phyloP scores from a whole-genome alignment of 139 green algal species.

The Deuterostichococcus epilithicus region DNA sequence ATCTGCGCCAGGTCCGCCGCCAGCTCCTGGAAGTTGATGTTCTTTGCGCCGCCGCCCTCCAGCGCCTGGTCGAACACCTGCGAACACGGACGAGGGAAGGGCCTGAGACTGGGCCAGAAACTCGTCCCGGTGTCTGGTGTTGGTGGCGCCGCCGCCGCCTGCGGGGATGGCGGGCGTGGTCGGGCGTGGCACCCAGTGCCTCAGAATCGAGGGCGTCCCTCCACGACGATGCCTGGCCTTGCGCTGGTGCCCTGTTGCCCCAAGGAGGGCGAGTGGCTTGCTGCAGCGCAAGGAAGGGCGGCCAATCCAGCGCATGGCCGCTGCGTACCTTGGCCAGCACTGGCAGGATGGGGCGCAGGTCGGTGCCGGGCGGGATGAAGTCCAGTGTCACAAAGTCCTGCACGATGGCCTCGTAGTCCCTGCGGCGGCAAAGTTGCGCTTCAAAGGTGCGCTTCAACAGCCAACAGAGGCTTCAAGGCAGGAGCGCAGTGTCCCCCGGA shows the following conservation, averaged over 20 bases:
- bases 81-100: background rate
- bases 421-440: background rate
- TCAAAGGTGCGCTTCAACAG: background rate
- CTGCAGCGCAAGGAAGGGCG: background rate
- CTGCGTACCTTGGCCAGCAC: conserved; percentile 74
- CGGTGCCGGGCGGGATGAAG: conserved; percentile 92
- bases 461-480: too few species aligned
- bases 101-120: background rate
- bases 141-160: conserved; percentile 57
- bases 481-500: too few species aligned
- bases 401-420: conserved; percentile 93
- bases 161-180: too few species aligned
- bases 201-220: too few species aligned
- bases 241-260: too few species aligned
- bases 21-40: conserved; percentile 97
- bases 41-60: conserved; percentile 88
- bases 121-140: conserved; percentile 44
- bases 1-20: conserved; percentile 97
- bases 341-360: conserved; percentile 92
- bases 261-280: too few species aligned
- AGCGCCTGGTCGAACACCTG: conserved; percentile 79
- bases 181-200: too few species aligned
- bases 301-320: background rate
- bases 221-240: too few species aligned
- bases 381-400: conserved; percentile 97